A percentile compares a stretch with the other conserved stretches of the same genome.
Conservation (phyloP, 129 eudicot species). For the Sambucus nigra region DNA sequence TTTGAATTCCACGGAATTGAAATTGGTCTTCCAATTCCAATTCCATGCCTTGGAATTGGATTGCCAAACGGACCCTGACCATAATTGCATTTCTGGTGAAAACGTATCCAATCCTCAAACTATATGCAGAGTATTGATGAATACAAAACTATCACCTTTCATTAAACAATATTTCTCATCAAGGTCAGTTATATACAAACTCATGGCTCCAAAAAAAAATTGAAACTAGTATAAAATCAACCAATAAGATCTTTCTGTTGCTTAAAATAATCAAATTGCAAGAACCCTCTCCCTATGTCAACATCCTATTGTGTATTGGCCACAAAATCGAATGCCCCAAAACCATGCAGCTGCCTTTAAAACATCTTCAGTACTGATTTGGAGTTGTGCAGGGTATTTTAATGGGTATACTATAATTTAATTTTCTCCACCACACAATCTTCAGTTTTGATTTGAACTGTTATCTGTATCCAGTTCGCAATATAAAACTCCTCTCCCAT, state of each 20-base stretch:
- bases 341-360: neutral
- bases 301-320: neutral
- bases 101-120: too few relatives aligned
- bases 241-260: neutral
- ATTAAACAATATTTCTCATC: neutral
- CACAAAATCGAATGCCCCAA: neutral
- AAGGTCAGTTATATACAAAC: constrained; percentile 7
- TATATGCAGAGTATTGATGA: neutral
- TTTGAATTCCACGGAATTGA: too few relatives aligned
- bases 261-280: neutral
- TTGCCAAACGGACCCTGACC: too few relatives aligned
- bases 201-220: neutral
- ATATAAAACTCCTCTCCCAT: constrained; percentile 47
- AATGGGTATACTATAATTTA: neutral
- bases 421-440: constrained; percentile 1
- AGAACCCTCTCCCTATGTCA: neutral
- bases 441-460: constrained; percentile 12
- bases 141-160: constrained; percentile 6
- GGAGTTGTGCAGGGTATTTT: neutral
- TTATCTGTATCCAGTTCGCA: constrained; percentile 39
- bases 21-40: too few relatives aligned
- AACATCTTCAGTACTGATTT: neutral
- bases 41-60: too few relatives aligned
- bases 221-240: neutral
- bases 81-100: too few relatives aligned